Conservation (phyloP, 2,329 filamentous ascomycete genomes). For the Sphaerulina vaccinii region DNA sequence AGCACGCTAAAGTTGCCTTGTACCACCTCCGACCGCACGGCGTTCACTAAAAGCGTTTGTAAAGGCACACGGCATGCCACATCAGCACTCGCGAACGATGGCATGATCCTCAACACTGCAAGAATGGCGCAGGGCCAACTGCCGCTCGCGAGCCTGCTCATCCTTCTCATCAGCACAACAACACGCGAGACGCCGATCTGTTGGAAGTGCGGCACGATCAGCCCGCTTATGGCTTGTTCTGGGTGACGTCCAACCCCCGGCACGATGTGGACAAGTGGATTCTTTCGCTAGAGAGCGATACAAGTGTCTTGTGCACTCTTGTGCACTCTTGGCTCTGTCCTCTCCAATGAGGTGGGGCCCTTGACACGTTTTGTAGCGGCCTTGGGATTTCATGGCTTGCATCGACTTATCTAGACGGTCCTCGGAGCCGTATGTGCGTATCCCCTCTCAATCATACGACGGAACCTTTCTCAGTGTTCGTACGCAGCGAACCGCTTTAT, state of each 20-base stretch:
- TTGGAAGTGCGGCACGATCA: constrained; percentile 17
- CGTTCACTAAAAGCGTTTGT: too few species aligned
- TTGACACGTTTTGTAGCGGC: constrained; percentile 22
- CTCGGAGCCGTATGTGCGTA: constrained; percentile 5
- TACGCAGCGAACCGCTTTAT: not conserved
- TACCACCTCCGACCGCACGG: not conserved
- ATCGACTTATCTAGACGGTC: constrained; percentile 14
- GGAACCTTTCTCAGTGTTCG: constrained; percentile 6
- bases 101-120: not conserved
- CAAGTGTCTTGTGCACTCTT: constrained; percentile 25
- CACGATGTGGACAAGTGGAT: constrained; percentile 16
- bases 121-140: not conserved
- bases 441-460: constrained; percentile 2
- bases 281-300: too few species aligned
- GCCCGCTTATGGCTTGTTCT: constrained; percentile 11
- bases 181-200: constrained; percentile 12
- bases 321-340: constrained; percentile 21
- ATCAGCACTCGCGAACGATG: too few species aligned
- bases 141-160: not conserved
- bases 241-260: constrained; percentile 12
- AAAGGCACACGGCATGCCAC: too few species aligned
- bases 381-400: constrained; percentile 13
- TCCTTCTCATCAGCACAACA: constrained; percentile 2
- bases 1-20: not conserved
- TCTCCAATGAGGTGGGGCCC: constrained; percentile 9